A percentile compares a stretch with the other conserved stretches of the same genome.
Conservation (phyloP, 2,329 filamentous ascomycete genomes). For the Neurospora sp. region DNA sequence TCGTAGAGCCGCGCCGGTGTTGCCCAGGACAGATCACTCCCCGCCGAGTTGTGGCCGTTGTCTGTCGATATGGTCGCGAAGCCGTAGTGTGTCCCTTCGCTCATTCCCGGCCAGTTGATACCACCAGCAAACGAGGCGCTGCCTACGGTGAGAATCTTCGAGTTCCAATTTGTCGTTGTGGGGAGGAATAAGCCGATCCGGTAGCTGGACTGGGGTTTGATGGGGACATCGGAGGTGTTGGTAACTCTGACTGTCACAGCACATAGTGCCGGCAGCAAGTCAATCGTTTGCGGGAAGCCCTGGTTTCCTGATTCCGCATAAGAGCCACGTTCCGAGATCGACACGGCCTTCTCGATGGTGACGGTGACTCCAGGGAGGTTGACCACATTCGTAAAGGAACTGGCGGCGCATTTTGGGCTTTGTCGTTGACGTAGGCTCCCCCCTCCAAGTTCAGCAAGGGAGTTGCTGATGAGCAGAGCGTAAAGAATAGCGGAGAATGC, state of each 20-base stretch:
- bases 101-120: slow-evolving; percentile 18
- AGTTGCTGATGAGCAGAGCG: background rate
- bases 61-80: slow-evolving; percentile 32
- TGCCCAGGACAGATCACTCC: slow-evolving; percentile 25
- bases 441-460: background rate
- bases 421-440: background rate
- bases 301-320: slow-evolving; percentile 7
- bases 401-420: slow-evolving; percentile 3
- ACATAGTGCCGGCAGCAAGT: slow-evolving; percentile 23
- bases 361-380: slow-evolving; percentile 9
- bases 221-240: slow-evolving; percentile 8
- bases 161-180: slow-evolving; percentile 20
- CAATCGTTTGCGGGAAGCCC: slow-evolving; percentile 13
- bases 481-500: background rate
- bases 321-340: slow-evolving; percentile 5
- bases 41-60: slow-evolving; percentile 26
- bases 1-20: slow-evolving; percentile 25
- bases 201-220: slow-evolving; percentile 21
- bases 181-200: slow-evolving; percentile 27
- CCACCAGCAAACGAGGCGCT: slow-evolving; percentile 20
- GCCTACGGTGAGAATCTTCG: slow-evolving; percentile 22
- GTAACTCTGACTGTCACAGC: slow-evolving; percentile 23
- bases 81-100: slow-evolving; percentile 21
- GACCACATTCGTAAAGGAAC: slow-evolving; percentile 7
- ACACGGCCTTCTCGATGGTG: slow-evolving; percentile 7